Conservation (phyloP, 139 green algal genomes). For the Tetratostichococcus sp. region DNA sequence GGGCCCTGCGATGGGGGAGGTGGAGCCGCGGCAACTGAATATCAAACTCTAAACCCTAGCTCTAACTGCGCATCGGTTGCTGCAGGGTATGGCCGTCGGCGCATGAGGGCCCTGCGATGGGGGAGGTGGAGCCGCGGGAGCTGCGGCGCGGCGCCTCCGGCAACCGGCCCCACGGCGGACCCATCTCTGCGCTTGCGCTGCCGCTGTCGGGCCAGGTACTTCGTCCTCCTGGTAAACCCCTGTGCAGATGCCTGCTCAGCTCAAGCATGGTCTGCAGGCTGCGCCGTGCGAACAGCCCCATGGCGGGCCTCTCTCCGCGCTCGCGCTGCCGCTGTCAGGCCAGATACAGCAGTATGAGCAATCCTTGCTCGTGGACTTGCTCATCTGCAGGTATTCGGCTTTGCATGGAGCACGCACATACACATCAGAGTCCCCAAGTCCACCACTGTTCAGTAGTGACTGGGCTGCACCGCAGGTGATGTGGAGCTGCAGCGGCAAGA, state of each 20-base stretch:
- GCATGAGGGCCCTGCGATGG: not conserved
- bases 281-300: slow-evolving; percentile 35
- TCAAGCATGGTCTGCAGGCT: no score
- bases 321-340: not conserved
- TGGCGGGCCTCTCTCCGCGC: slow-evolving; percentile 10
- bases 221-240: not conserved
- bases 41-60: no score
- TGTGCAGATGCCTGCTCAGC: no score
- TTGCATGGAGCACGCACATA: no score
- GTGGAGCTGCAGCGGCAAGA: slow-evolving; percentile 45
- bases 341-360: no score
- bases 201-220: slow-evolving; percentile 27
- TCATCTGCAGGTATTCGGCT: no score
- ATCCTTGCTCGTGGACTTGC: no score
- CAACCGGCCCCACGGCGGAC: slow-evolving; percentile 25
- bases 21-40: slow-evolving; percentile 33
- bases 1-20: not conserved
- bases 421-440: no score
- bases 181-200: slow-evolving; percentile 22
- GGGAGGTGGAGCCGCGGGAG: slow-evolving; percentile 21
- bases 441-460: no score
- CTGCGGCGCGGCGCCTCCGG: slow-evolving; percentile 28
- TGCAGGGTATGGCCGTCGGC: not conserved
- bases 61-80: no score
- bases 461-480: slow-evolving; percentile 29